Percentiles rank a stretch among this genome's conserved stretches.
phyloP scores from a whole-genome alignment of 1,284 basidiomycete genomes.

The Pholiota adiposa region DNA sequence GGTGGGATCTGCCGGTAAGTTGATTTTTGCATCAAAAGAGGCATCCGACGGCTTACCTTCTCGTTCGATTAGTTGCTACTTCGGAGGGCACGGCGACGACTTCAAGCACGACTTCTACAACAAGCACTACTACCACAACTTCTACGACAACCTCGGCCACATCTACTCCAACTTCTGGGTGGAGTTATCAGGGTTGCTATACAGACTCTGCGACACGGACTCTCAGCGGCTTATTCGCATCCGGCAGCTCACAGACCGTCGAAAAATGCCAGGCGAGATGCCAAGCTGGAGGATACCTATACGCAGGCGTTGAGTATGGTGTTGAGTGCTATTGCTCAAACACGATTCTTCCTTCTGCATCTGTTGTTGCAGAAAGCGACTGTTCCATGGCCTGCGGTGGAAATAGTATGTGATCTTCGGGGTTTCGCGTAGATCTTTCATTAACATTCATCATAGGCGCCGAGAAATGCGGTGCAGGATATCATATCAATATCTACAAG shows the following conservation, averaged over 20 bases:
- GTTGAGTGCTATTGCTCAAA: conserved; percentile 32
- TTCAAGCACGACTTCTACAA: background rate
- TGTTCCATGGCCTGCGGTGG: conserved; percentile 34
- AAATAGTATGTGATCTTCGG: conserved; percentile 24
- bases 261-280: conserved; percentile 30
- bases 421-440: background rate
- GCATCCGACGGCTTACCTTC: background rate
- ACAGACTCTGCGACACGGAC: conserved; percentile 27
- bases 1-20: conserved; percentile 42
- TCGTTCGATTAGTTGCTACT: conserved; percentile 10
- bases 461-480: conserved; percentile 30
- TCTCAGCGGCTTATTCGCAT: conserved; percentile 25
- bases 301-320: conserved; percentile 35
- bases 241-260: conserved; percentile 26
- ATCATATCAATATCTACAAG: conserved; percentile 26
- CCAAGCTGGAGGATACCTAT: conserved; percentile 26
- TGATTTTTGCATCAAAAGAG: background rate
- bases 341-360: conserved; percentile 24
- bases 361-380: conserved; percentile 21
- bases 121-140: conserved; percentile 4
- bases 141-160: conserved; percentile 8
- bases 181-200: conserved; percentile 35
- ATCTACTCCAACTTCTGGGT: conserved; percentile 15
- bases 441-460: conserved; percentile 14
- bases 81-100: conserved; percentile 1